phyloP scores from a whole-genome alignment of 2,329 filamentous ascomycete species.

The Colletotrichum phormii region DNA sequence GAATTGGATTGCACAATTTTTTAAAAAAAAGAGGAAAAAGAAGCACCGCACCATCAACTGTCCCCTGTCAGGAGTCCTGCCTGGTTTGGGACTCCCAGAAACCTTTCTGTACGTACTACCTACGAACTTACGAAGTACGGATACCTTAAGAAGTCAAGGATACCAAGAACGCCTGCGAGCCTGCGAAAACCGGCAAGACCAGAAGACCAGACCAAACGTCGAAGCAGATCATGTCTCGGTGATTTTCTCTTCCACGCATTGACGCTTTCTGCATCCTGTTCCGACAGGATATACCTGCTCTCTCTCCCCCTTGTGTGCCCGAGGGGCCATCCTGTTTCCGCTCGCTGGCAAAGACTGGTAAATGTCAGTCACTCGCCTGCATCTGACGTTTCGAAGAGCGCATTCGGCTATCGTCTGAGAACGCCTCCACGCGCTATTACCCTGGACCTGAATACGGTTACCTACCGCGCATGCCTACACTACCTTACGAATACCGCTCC shows the following conservation, averaged over 20 bases:
- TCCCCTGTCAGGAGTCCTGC: constrained; percentile 32
- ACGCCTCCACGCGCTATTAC: constrained; percentile 30
- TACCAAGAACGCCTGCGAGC: background rate
- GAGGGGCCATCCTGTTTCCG: constrained; percentile 31
- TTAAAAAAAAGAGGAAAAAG: constrained; percentile 22
- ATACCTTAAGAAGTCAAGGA: background rate
- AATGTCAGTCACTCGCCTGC: constrained; percentile 26
- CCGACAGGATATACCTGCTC: constrained; percentile 29
- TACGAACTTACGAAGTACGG: background rate
- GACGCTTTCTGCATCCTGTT: constrained; percentile 3
- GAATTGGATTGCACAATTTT: constrained; percentile 34
- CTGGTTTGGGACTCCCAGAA: constrained; percentile 1
- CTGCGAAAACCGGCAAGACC: no score
- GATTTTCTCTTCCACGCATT: constrained; percentile 38
- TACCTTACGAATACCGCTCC: constrained; percentile 3
- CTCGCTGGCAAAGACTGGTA: constrained; percentile 8
- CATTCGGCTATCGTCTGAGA: constrained; percentile 36
- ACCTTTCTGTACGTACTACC: background rate
- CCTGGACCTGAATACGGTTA: constrained; percentile 15
- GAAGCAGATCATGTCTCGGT: constrained; percentile 55
- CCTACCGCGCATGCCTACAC: constrained; percentile 1
- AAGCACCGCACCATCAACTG: constrained; percentile 18
- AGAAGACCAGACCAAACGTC: constrained; percentile 34
- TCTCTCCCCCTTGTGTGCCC: constrained; percentile 5
- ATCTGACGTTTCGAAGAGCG: constrained; percentile 37